Base-by-base conservation (phyloP, 192 early-diverging fungal genomes). In the Piromyces sp. region DNA sequence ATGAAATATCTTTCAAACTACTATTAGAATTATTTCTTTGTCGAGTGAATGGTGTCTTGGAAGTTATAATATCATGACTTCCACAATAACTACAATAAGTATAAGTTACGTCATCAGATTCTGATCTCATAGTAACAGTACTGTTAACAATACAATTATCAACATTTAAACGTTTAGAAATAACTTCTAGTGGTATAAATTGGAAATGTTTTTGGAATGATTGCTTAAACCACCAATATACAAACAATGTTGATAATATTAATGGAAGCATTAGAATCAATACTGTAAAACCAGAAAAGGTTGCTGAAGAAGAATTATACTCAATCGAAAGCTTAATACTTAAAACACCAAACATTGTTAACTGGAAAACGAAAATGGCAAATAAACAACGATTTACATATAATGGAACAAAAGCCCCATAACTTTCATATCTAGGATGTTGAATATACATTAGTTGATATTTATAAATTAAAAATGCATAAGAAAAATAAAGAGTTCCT, bases 391-490 rank as follows among this genome's bases (percentile, higher is more conserved):
- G 91, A 22, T 90, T 87, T 22, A 88, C 85, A 40, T 92, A 87
- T 6, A 86, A 85, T 51, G 86, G 86, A 78, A 87, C 91, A 31
- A 88, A 89, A 19, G 84, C 84, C 0, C 92, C 92, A 30, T 88
- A 85, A 30, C 87, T 84, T 80, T 93, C 92, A 58, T 91, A 92
- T 37, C 87, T 86, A 30, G 88, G 86, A 68, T 68, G 51, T 68
- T 68, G 51, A 68, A 68, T 68, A 87, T 93, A 94, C 40, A 94
- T 87, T 14, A 94, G 83, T 81, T 92, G 89, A 85, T 95, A 95
- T 85, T 94, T 94, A 86, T 87, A 90, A 1, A 92, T 90, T 28
- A 94, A 83, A 42, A 91, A 93, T 0, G 89, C 87, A 29, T 93
- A 80, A 26, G 85, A 83, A 84, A 89, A 94, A 84, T 93, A 95